Evolutionary conservation across 2,329 filamentous ascomycete species (phyloP), one percentile per base, ranked within the genome.

Genomic region (Lachnellula hyalina): DNA sequence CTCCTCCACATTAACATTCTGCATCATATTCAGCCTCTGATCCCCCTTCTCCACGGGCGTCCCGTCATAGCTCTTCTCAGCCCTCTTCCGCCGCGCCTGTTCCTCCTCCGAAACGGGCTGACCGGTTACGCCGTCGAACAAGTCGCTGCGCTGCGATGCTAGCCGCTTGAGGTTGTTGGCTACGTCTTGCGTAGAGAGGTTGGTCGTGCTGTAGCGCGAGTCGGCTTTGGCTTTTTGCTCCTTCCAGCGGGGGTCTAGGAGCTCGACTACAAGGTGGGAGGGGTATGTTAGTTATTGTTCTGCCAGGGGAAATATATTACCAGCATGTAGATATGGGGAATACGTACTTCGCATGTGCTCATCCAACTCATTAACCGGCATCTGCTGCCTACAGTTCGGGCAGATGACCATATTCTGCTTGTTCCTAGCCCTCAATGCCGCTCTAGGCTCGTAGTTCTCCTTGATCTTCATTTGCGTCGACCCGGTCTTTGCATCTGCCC

Each of bases 81-180:
- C 83, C 66, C 85, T 85, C 77, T 96, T 96, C 66, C 89, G 79
- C 57, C 89, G 79, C 11, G 83, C 83, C 52, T 89, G 88, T 69
- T 95, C 91, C 61, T 85, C 82, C 7, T 90, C 84, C 4, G 85
- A 80, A 35, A 90, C 72, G 1, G 83, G 77, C 61, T 86, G 78
- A 1, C 87, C 87, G 0, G 85, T 86, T 15, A 82, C 78, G 1
- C 80, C 77, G 63, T 96, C 92, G 63, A 96, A 96, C 17, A 96
- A 82, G 66, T 96, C 93, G 61, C 82, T 87, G 47, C 93, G 83
- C 71, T 96, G 89, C 62, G 89, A 92, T 23, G 92, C 91, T 50
- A 97, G 78, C n/a, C 93, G 86, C 77, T 97, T 97, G 60, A 97
- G 81, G 69, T 97, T 96, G 70, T 90, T 92, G 50, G 91, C 92